These are phyloP conservation scores for Aspergillus olivimuriae DNA, from an alignment of 495 filamentous ascomycete species.

Conservation along the genomic window DNA sequence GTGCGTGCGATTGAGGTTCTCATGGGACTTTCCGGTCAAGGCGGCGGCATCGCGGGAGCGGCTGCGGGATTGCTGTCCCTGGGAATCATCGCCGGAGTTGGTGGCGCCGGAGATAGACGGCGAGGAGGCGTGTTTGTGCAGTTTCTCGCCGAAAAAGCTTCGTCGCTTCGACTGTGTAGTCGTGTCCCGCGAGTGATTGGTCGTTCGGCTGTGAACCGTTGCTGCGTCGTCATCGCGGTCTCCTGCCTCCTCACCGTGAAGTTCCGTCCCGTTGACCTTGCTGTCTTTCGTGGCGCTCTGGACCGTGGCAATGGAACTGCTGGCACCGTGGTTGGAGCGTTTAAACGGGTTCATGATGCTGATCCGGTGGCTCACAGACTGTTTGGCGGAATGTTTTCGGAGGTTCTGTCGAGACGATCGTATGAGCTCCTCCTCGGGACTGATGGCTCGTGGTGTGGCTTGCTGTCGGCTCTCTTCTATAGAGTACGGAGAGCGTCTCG, in stretches of 20 bases:
- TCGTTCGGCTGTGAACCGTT: slow-evolving; percentile 40
- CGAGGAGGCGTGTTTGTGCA: slow-evolving; percentile 31
- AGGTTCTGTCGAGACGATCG: slow-evolving; percentile 28
- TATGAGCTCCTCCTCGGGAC: slow-evolving; percentile 34
- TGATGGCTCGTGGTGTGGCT: slow-evolving; percentile 25
- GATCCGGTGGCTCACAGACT: slow-evolving; percentile 41
- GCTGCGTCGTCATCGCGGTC: slow-evolving; percentile 35
- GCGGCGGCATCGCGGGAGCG: slow-evolving; percentile 23
- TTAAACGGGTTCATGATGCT: slow-evolving; percentile 46
- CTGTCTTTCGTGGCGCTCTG: slow-evolving; percentile 19
- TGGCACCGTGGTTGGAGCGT: slow-evolving; percentile 31
- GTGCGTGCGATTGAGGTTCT: slow-evolving; percentile 25
- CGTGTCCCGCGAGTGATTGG: slow-evolving; percentile 34
- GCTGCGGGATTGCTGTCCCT: slow-evolving; percentile 25
- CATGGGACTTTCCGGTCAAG: slow-evolving; percentile 32
- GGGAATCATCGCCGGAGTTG: slow-evolving; percentile 18
- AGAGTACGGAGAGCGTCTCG: slow-evolving; percentile 19
- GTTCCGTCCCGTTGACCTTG: slow-evolving; percentile 18
- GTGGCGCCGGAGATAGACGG: slow-evolving; percentile 25
- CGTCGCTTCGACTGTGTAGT: slow-evolving; percentile 32
- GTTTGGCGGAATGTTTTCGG: slow-evolving; percentile 32
- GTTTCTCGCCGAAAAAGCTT: slow-evolving; percentile 37
- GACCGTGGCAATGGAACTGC: slow-evolving; percentile 31
- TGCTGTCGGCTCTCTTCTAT: slow-evolving; percentile 20
- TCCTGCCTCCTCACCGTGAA: slow-evolving; percentile 8